phyloP scores from a whole-genome alignment of 1,284 basidiomycete genomes.

The Ceratobasidium sp. region DNA sequence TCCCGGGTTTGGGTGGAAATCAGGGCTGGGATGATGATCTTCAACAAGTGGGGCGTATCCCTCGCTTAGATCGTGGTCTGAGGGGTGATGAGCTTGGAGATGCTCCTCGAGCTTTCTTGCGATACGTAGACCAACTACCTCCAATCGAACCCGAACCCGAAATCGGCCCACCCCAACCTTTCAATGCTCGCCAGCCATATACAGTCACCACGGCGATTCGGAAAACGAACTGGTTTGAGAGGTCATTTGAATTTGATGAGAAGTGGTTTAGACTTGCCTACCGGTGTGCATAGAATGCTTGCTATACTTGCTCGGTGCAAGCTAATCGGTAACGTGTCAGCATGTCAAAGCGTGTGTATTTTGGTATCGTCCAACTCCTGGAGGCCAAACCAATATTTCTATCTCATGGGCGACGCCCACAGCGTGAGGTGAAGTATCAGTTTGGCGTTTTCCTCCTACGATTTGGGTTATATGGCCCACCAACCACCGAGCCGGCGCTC shows the following conservation, averaged over 20 bases:
- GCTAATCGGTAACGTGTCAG: too few relatives aligned
- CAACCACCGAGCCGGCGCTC: neutral
- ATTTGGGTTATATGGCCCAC: neutral
- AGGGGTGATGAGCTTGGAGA: too few relatives aligned
- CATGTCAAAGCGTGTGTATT: neutral
- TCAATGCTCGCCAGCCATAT: constrained; percentile 6
- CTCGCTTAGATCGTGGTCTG: too few relatives aligned
- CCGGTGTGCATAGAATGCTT: neutral
- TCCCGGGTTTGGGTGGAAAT: too few relatives aligned
- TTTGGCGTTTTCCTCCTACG: neutral
- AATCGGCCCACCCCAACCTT: too few relatives aligned
- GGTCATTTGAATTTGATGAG: neutral
- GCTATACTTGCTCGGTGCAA: too few relatives aligned
- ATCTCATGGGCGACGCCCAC: neutral
- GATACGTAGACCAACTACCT: too few relatives aligned
- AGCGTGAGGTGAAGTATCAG: neutral
- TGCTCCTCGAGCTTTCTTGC: too few relatives aligned
- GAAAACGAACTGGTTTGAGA: constrained; percentile 1
- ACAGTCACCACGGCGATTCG: neutral
- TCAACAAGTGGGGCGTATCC: too few relatives aligned
- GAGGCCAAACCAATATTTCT: neutral
- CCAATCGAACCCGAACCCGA: too few relatives aligned
- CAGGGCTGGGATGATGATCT: too few relatives aligned
- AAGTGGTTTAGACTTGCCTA: neutral
- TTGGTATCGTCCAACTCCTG: neutral